Evolutionary conservation across 1,139 yeast species (phyloP), one percentile per base, ranked within the genome.

Genomic region (Kazachstania sp.): DNA sequence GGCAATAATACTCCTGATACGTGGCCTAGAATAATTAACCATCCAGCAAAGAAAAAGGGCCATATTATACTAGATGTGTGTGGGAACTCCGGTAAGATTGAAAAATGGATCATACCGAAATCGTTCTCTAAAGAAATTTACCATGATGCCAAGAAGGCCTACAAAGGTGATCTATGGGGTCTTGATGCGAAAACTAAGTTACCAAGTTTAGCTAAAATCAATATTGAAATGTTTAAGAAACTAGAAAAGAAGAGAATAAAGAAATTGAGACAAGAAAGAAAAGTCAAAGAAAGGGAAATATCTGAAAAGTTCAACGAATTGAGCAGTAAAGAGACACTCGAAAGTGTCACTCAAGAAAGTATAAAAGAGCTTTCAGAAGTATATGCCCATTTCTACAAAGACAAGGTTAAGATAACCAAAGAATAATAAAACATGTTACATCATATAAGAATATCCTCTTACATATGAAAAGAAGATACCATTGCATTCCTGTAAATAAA

Each of bases 111-210:
- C 26, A 75, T 92, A 3, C 85, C 97, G 1, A 85, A 83, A 62
- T 81, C 95, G 23, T 74, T 78, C 49, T 86, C 86, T 12, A 79
- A 80, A 55, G 84, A 81, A 54, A 79, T 73, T 1, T 92, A 87
- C 59, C 95, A 86, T 56, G 97, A 92, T 68, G 96, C 96, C 0
- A 74, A 97, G 50, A 90, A 92, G 63, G 78, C 86, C 0, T 69
- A 67, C 36, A 77, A 80, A 59, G 96, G 97, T n/a, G 99, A 92
- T 62, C 68, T 83, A 47, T 92, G 97, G 97, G 83, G 84, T 0
- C 70, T 86, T 46, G 92, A 79, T 28, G 84, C 83, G 41, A 90
- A 90, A 68, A 74, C 82, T 8, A 79, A 74, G 12, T 63, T 71
- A 4, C 40, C 50, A 29, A 61, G 65, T 9, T 61, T 59, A 47